These are phyloP conservation scores for Xylaria sp. DNA, from an alignment of 2,329 filamentous ascomycete genomes.

Conservation along the genomic window DNA sequence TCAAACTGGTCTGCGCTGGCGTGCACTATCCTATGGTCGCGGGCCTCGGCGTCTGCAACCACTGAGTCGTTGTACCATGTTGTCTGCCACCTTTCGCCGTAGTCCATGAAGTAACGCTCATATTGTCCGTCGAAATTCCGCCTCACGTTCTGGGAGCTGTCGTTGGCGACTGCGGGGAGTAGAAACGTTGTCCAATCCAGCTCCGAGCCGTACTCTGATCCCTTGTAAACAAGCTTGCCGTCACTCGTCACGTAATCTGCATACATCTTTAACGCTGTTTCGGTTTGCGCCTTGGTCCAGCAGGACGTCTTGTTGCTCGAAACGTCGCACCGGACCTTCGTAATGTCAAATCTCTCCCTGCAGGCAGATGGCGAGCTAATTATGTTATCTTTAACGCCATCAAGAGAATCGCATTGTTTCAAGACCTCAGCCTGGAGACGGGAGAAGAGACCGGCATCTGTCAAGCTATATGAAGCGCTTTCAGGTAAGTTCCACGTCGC, in stretches of 20 bases:
- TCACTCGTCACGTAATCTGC: conserved; percentile 43
- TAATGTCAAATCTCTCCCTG: conserved; percentile 47
- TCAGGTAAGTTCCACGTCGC: conserved; percentile 58
- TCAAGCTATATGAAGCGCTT: conserved; percentile 53
- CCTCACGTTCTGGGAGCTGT: conserved; percentile 40
- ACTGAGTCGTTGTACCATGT: conserved; percentile 47
- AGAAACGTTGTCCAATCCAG: conserved; percentile 44
- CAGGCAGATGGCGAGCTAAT: conserved; percentile 55
- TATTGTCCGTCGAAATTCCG: conserved; percentile 47
- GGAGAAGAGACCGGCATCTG: conserved; percentile 53
- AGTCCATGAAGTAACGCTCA: conserved; percentile 46
- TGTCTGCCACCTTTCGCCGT: conserved; percentile 43
- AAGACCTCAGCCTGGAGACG: conserved; percentile 56
- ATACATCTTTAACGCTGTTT: conserved; percentile 46
- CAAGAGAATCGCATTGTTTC: conserved; percentile 57
- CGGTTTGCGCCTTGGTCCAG: conserved; percentile 54
- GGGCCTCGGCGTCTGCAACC: conserved; percentile 41
- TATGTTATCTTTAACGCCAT: conserved; percentile 57
- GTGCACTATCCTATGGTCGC: conserved; percentile 41
- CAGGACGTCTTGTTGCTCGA: conserved; percentile 48
- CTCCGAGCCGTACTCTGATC: conserved; percentile 59
- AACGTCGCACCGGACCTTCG: conserved; percentile 50
- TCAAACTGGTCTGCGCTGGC: conserved; percentile 48
- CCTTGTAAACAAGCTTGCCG: conserved; percentile 48
- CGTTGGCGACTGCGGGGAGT: conserved; percentile 39